Evolutionary conservation across 768 basidiomycete genomes (phyloP).

Genomic region (Lactifluus piperatus): DNA sequence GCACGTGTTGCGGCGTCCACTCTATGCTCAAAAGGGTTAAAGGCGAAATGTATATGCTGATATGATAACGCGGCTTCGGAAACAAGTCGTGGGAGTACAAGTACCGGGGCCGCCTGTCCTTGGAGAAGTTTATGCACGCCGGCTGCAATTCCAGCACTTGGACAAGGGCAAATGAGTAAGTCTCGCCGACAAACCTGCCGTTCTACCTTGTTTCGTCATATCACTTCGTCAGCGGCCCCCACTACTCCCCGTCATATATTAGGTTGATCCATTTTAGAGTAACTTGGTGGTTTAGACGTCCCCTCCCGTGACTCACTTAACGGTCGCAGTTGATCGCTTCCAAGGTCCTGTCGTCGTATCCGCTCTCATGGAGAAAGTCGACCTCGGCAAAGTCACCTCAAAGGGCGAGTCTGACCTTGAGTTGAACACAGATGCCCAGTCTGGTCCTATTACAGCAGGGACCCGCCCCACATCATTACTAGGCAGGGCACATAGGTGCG

Average conservation of each 20-base stretch:
- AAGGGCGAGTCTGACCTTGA: conserved; percentile 1
- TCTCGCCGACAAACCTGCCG: neutral
- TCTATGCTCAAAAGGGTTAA: neutral
- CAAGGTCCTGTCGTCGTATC: neutral
- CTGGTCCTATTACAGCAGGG: neutral
- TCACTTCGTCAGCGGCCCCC: neutral
- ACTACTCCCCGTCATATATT: neutral
- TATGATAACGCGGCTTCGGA: neutral
- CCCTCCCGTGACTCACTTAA: neutral
- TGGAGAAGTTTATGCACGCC: neutral
- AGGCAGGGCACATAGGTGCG: neutral
- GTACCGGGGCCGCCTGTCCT: neutral
- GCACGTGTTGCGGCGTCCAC: no score
- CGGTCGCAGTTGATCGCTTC: neutral
- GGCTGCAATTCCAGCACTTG: neutral
- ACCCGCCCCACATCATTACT: neutral
- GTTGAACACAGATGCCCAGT: neutral
- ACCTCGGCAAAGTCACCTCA: neutral
- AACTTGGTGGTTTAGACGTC: neutral
- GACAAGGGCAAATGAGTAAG: neutral
- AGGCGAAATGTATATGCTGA: neutral
- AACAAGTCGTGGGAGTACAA: neutral
- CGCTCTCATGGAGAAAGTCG: neutral
- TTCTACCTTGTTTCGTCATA: neutral
- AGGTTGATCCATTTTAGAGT: neutral